Conservation (phyloP, 2,329 filamentous ascomycete species). For the Lasiodiplodia citricola region DNA sequence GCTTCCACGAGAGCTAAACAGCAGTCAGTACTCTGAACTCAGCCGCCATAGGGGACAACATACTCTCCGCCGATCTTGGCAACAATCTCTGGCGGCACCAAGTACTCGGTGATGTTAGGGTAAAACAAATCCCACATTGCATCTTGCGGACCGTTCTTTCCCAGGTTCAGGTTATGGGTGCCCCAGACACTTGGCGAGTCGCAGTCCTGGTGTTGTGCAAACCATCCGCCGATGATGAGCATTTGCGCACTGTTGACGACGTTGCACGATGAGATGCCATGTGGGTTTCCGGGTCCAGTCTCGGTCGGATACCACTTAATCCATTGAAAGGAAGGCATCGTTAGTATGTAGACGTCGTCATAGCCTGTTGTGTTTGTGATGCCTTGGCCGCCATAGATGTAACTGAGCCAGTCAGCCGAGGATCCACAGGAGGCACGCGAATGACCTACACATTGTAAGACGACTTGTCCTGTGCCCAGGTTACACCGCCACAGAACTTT, state of each 20-base stretch:
- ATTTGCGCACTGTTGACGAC: constrained; percentile 64
- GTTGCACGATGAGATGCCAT: constrained; percentile 62
- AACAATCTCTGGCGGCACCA: constrained; percentile 59
- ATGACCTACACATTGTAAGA: constrained; percentile 67
- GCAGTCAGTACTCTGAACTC: constrained; percentile 25
- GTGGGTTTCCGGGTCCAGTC: constrained; percentile 54
- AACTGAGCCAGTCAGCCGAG: constrained; percentile 47
- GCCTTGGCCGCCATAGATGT: constrained; percentile 65
- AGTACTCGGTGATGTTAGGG: constrained; percentile 57
- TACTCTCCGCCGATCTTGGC: constrained; percentile 52
- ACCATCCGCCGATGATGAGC: constrained; percentile 66
- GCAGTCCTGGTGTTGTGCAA: constrained; percentile 57
- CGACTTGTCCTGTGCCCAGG: constrained; percentile 64
- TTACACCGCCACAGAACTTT: constrained; percentile 66
- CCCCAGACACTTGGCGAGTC: constrained; percentile 61
- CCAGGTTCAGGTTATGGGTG: constrained; percentile 62
- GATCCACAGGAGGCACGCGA: background rate
- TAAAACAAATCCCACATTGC: constrained; percentile 59
- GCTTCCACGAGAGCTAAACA: constrained; percentile 53
- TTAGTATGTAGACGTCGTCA: constrained; percentile 67
- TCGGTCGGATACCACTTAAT: constrained; percentile 59
- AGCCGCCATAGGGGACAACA: constrained; percentile 25
- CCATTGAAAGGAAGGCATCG: constrained; percentile 68
- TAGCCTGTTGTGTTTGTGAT: constrained; percentile 58
- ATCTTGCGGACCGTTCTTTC: constrained; percentile 54